Evolutionary conservation across 2,329 filamentous ascomycete species (phyloP).

Genomic region (Fusarium sp.): DNA sequence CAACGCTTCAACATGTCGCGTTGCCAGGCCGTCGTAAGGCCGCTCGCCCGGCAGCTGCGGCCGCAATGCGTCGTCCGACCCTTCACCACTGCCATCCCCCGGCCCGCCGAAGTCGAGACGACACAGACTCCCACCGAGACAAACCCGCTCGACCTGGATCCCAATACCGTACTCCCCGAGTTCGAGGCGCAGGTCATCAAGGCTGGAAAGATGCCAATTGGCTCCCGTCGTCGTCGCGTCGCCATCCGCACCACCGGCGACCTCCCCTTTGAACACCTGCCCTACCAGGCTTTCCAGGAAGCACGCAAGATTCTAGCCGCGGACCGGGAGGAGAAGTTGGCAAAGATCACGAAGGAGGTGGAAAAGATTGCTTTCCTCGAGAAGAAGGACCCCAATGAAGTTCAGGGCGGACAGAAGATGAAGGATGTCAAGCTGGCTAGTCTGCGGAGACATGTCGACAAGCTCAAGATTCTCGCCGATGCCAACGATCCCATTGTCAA

Average conservation of each 20-base stretch:
- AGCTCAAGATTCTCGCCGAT: slow-evolving; percentile 89
- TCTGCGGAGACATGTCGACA: slow-evolving; percentile 78
- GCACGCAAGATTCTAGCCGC: slow-evolving; percentile 84
- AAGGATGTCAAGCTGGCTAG: slow-evolving; percentile 76
- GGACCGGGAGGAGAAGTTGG: slow-evolving; percentile 85
- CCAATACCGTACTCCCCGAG: slow-evolving; percentile 72
- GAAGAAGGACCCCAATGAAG: slow-evolving; percentile 65
- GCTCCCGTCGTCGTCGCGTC: slow-evolving; percentile 85
- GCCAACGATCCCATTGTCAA: slow-evolving; percentile 96
- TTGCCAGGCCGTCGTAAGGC: slow-evolving; percentile 69
- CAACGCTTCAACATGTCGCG: slow-evolving; percentile 62
- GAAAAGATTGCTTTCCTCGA: slow-evolving; percentile 76
- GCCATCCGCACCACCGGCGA: slow-evolving; percentile 73
- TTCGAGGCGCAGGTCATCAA: slow-evolving; percentile 75
- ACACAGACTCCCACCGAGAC: slow-evolving; percentile 14
- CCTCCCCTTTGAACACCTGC: slow-evolving; percentile 91
- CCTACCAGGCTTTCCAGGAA: slow-evolving; percentile 98
- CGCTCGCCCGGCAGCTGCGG: slow-evolving; percentile 66
- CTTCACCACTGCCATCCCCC: slow-evolving; percentile 50
- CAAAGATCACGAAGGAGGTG: slow-evolving; percentile 75
- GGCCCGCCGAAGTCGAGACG: slow-evolving; percentile 45
- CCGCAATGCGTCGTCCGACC: slow-evolving; percentile 53
- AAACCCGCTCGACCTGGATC: slow-evolving; percentile 65
- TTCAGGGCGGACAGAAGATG: slow-evolving; percentile 71
- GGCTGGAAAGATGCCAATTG: slow-evolving; percentile 77